Evolutionary conservation across 2,329 filamentous ascomycete genomes (phyloP), one percentile per base, ranked within the genome.

Genomic region (Colletotrichum tofieldiae): DNA sequence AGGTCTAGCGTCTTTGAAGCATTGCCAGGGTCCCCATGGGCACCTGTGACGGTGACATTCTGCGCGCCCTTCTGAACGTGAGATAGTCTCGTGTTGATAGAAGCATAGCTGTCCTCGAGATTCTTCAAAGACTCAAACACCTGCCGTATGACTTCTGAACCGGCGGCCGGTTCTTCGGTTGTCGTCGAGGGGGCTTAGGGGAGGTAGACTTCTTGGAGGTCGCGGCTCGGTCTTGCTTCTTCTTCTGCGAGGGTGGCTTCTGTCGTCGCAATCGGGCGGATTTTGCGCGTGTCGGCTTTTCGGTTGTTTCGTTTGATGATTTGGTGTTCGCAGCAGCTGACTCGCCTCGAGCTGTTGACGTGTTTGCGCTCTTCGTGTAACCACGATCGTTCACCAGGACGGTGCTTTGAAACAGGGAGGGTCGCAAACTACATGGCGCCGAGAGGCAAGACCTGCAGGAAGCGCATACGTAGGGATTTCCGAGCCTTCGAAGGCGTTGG

Each of bases 381-480:
- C 59, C 39, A 41, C 69, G 65, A 47, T 49, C 65, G 54, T 59
- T 41, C 23, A 51, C 45, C 18, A 55, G 20, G 35, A 45, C 20
- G 39, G 23, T 55, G 69, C 54, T 55, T 32, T 32, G 66, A 41
- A 35, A 45, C 14, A 60, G 54, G 12, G 32, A 35, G 23, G 65
- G 52, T 54, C 60, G 39, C 3, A 23, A 43, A 47, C 69, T 47
- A 60, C 69, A 72, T 72, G 32, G 29, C 12, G 65, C 47, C 49
- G 59, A 23, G 5, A 65, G 23, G 16, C 41, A 60, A 6, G 62
- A n/a, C 29, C 41, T 47, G 41, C 78, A 81, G 65, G 78, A 75
- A 32, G 78, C 72, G 69, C 78, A 80, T 68, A 78, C 68, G 61
- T 78, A 77, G 1, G 76, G 75, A n/a, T 70, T 73, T 71, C 76